These are phyloP conservation scores for Simmondsia chinensis DNA, from an alignment of 148 eudicot genomes.

Conservation along the genomic window DNA sequence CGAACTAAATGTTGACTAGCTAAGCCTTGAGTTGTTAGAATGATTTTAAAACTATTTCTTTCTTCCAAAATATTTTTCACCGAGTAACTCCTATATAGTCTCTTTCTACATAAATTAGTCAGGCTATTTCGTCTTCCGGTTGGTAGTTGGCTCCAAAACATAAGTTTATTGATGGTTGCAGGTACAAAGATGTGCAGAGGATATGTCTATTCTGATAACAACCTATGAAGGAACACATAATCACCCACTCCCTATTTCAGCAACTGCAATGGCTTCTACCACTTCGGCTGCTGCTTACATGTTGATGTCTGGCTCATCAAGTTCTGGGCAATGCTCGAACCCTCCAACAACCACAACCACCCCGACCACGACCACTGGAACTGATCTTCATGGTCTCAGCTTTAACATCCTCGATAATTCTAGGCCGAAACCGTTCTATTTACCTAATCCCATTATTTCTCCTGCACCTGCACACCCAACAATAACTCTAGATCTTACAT, in stretches of 20 bases:
- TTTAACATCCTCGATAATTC: slow-evolving; percentile 34
- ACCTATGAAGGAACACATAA: slow-evolving; percentile 94
- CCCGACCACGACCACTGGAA: slow-evolving; percentile 4
- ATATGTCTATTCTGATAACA: slow-evolving; percentile 73
- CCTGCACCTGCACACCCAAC: slow-evolving; percentile 56
- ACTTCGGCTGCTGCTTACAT: slow-evolving; percentile 82
- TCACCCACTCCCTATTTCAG: slow-evolving; percentile 73
- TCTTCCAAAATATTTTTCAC: background rate
- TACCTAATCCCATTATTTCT: slow-evolving; percentile 37
- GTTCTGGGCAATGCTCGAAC: slow-evolving; percentile 16
- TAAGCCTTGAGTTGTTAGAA: no score
- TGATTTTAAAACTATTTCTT: background rate
- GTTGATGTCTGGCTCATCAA: slow-evolving; percentile 63
- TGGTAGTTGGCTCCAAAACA: background rate
- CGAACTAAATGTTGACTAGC: no score
- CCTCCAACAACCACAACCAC: background rate
- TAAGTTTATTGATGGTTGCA: slow-evolving; percentile 1
- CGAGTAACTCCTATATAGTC: no score
- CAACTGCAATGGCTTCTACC: slow-evolving; percentile 86
- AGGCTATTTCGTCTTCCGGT: no score
- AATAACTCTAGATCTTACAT: slow-evolving; percentile 76
- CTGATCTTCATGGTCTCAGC: slow-evolving; percentile 32
- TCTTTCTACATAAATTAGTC: no score
- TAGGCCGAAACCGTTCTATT: slow-evolving; percentile 25
- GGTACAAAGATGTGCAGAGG: slow-evolving; percentile 91